Base-by-base conservation (phyloP, 2,329 filamentous ascomycete species). In the Acrocalymma vagum region DNA sequence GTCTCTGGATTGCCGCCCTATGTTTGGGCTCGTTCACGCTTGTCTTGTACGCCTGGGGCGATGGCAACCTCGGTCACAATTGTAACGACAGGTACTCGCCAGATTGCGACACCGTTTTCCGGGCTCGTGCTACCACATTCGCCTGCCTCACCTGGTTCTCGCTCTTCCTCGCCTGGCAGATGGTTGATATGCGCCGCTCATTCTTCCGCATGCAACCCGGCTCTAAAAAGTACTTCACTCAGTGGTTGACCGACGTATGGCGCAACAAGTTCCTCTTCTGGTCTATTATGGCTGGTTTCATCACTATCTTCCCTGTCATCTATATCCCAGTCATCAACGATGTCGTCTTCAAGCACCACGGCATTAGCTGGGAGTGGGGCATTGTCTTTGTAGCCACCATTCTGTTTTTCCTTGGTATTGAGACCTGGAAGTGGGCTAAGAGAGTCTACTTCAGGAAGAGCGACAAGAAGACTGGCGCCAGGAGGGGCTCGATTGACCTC, bases 81-180 rank as follows among this genome's bases (percentile, higher is more conserved):
- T 68, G 66, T 40, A 69, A 69, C 49, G 48, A 59, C 20, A 44
- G 43, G 9, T 67, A 58, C 42, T 60, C 55, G 44, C 21, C 40
- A 3, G 39, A 35, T 23, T 67, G 64, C 48, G 52, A 61, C 6
- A 54, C 60, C 11, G 64, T 69, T 3, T 69, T 67, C 57, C 65
- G 65, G 27, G 87, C 86, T 2, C 83, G 87, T 25, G 85, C 85
- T 1, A 88, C 87, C 0, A 86, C 83, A 2, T 90, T 90, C 60
- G 85, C 84, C 28, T 86, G 82, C 51, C 78, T 90, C 30, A 90
- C 86, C 1, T 90, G 86, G 86, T 86, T 86, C 58, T 85, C 86
- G 0, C 78, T 90, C 13, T 87, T 90, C 73, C 76, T 88, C 7
- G 87, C 87, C 1, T 91, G 87, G 87, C 86, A 91, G 64, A 86